Conservation (phyloP, 768 basidiomycete genomes). For the Dendrothele bispora region DNA sequence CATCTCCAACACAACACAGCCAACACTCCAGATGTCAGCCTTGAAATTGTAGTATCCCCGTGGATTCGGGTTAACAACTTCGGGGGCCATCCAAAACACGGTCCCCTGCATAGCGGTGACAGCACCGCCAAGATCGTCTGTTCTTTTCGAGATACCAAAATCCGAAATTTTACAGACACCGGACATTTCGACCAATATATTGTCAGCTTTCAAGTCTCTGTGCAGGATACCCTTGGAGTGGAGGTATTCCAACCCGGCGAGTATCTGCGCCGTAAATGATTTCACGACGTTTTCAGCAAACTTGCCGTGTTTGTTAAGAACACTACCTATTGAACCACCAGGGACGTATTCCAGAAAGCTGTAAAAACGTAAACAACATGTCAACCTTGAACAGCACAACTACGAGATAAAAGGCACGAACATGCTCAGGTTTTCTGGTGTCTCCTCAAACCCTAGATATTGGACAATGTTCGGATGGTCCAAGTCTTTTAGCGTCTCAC, state of each 20-base stretch:
- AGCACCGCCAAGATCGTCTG: constrained; percentile 82
- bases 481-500: constrained; percentile 92
- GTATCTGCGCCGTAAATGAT: constrained; percentile 90
- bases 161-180: constrained; percentile 98
- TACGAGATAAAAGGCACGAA: constrained; percentile 39
- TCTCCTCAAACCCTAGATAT: constrained; percentile 94
- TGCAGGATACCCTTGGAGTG: constrained; percentile 92
- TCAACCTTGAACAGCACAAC: too few relatives aligned
- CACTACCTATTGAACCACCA: constrained; percentile 91
- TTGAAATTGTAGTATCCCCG: constrained; percentile 96
- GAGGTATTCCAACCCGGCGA: constrained; percentile 89
- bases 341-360: constrained; percentile 99
- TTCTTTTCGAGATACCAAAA: constrained; percentile 97
- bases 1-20: constrained; percentile 99
- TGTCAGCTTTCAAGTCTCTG: constrained; percentile 96
- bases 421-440: constrained; percentile 88
- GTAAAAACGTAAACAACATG: constrained; percentile 8
- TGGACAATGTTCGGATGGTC: constrained; percentile 98
- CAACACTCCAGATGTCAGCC: constrained; percentile 98
- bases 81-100: constrained; percentile 99
- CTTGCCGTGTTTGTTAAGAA: constrained; percentile 87
- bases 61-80: constrained; percentile 84
- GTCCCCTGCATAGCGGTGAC: constrained; percentile 96
- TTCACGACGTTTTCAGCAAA: constrained; percentile 92
- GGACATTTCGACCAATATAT: constrained; percentile 90